Conservation (phyloP, 1,139 yeast genomes). For the Ogataea hybrid region DNA sequence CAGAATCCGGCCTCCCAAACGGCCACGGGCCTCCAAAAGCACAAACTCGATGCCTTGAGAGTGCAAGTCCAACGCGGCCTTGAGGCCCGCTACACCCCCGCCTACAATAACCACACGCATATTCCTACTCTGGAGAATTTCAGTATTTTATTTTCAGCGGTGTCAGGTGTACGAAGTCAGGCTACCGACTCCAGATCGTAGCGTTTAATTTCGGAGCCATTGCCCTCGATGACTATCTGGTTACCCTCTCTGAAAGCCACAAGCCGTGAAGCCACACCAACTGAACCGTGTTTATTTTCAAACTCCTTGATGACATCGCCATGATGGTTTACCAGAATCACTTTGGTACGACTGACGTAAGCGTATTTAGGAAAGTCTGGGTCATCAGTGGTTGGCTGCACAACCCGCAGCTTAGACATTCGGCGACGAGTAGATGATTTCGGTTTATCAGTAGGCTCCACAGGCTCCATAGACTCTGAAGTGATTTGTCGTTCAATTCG, state of each 20-base stretch:
- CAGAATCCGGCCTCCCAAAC: conserved; percentile 60
- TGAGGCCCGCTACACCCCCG: conserved; percentile 81
- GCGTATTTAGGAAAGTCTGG: conserved; percentile 39
- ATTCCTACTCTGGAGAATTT: no score
- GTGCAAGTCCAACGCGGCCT: conserved; percentile 65
- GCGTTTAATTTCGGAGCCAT: neutral
- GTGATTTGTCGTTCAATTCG: conserved; percentile 6
- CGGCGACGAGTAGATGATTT: neutral
- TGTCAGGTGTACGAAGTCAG: neutral
- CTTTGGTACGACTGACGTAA: conserved; percentile 63
- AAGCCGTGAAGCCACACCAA: neutral
- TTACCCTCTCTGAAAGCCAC: conserved; percentile 58
- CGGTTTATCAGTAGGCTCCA: neutral
- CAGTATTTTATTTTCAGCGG: no score
- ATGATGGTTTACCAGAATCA: conserved; percentile 67
- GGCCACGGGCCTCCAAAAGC: conserved; percentile 54
- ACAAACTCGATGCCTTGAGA: conserved; percentile 42
- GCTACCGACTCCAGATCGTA: neutral
- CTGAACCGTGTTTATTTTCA: conserved; percentile 2
- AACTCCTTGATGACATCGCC: conserved; percentile 63
- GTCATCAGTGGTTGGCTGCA: conserved; percentile 2
- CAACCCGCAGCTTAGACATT: conserved; percentile 2
- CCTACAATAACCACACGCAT: conserved; percentile 56
- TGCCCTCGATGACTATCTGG: conserved; percentile 72
- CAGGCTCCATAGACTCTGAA: neutral